Conservation (phyloP, 2,329 filamentous ascomycete species). For the Colletotrichum echinochloae region DNA sequence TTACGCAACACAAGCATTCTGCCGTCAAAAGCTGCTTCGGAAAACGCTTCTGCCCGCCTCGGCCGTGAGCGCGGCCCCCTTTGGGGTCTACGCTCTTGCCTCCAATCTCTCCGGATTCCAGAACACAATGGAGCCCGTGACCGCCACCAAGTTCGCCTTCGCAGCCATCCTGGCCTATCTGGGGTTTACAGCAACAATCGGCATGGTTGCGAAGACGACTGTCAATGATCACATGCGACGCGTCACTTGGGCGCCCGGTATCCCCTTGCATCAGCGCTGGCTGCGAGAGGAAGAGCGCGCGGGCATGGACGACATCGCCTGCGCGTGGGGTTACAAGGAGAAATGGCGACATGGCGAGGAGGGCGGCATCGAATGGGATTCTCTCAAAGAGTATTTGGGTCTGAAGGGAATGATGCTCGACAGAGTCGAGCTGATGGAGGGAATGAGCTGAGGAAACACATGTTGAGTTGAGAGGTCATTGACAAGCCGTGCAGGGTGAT, state of each 20-base stretch:
- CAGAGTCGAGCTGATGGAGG: constrained; percentile 89
- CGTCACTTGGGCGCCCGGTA: constrained; percentile 89
- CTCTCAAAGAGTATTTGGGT: constrained; percentile 83
- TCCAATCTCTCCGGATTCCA: constrained; percentile 75
- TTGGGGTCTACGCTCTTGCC: constrained; percentile 78
- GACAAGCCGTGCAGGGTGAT: constrained; percentile 36
- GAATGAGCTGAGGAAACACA: constrained; percentile 68
- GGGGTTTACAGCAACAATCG: constrained; percentile 82
- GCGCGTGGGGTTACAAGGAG: constrained; percentile 93
- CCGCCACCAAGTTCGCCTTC: constrained; percentile 83
- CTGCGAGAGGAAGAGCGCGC: constrained; percentile 89
- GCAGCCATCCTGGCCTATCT: constrained; percentile 87
- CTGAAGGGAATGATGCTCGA: constrained; percentile 91
- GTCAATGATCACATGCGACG: constrained; percentile 95
- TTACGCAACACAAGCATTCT: constrained; percentile 75
- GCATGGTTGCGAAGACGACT: constrained; percentile 85
- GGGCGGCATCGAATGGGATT: constrained; percentile 90
- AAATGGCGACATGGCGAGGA: constrained; percentile 85
- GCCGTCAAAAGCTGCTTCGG: constrained; percentile 74
- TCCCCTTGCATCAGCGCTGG: constrained; percentile 85
- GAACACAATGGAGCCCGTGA: constrained; percentile 79
- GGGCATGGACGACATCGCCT: constrained; percentile 86
- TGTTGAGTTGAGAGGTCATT: constrained; percentile 27
- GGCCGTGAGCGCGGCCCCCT: constrained; percentile 68
- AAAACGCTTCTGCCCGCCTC: constrained; percentile 71